These are phyloP conservation scores for Alternaria metachromatica DNA, from an alignment of 2,329 filamentous ascomycete species.

Conservation along the genomic window DNA sequence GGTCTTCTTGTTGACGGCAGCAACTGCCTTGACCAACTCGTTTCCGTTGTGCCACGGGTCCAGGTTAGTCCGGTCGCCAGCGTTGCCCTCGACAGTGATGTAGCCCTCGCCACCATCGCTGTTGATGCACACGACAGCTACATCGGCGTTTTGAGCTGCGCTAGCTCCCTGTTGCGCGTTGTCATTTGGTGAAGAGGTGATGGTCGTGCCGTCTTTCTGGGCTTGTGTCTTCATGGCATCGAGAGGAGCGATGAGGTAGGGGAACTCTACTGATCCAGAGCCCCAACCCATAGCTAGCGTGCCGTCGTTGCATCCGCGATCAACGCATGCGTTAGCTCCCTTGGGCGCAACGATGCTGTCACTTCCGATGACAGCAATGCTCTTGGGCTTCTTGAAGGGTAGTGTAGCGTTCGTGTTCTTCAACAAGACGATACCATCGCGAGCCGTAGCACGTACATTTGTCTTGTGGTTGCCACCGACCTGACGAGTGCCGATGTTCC, in stretches of 20 bases:
- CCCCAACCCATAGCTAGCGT: slow-evolving; percentile 75
- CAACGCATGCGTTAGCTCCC: slow-evolving; percentile 79
- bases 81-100: slow-evolving; percentile 54
- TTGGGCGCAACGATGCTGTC: slow-evolving; percentile 78
- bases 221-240: slow-evolving; percentile 51
- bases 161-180: slow-evolving; percentile 44
- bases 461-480: slow-evolving; percentile 51
- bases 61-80: slow-evolving; percentile 57
- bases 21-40: slow-evolving; percentile 49
- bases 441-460: slow-evolving; percentile 51
- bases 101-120: slow-evolving; percentile 58
- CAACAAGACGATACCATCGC: slow-evolving; percentile 57
- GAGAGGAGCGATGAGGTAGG: slow-evolving; percentile 54
- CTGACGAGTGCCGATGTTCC: slow-evolving; percentile 49
- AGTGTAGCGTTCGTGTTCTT: slow-evolving; percentile 73
- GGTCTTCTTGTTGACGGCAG: slow-evolving; percentile 46
- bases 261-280: slow-evolving; percentile 59
- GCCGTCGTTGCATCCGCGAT: slow-evolving; percentile 68
- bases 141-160: slow-evolving; percentile 46
- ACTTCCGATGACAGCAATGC: slow-evolving; percentile 70
- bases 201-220: slow-evolving; percentile 46
- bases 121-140: slow-evolving; percentile 58
- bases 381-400: slow-evolving; percentile 73
- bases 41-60: slow-evolving; percentile 56
- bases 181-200: slow-evolving; percentile 50